Base-by-base conservation (phyloP, 2,329 filamentous ascomycete species). In the Sarocladiaceae sp. region DNA sequence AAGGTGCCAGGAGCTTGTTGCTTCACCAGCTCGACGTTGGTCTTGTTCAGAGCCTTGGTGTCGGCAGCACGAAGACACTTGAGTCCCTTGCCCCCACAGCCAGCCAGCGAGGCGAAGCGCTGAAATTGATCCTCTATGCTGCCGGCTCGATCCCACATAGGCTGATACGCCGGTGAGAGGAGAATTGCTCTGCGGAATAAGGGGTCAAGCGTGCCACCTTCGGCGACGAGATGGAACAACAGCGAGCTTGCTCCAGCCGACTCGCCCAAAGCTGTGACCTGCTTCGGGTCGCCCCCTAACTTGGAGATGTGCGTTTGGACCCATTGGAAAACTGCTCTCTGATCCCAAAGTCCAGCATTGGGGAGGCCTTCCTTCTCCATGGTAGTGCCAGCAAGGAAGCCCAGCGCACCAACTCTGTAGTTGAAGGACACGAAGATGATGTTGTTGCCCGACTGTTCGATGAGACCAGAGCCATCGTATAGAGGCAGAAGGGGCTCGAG, bases 181-280 rank as follows among this genome's bases (percentile, higher is more conserved):
- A 68, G 49, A 23, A 71, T 63, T 40, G 62, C 66, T 10, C 52
- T 50, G 10, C 37, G 22, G 40, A 46, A 46, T 25, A 46, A 7
- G 17, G 40, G 40, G 18, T 46, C 40, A 7, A 46, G 40, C 3
- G 39, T 36, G 18, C 46, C 46, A 5, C 46, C 46, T 13, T 33
- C 17, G 7, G 48, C 33, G 6, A 35, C 48, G 31, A 50, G 31
- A 25, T 44, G 37, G 28, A 53, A 28, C 20, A 53, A 29, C 51
- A 73, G 65, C 3, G 66, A 70, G 4, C 65, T 68, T 8, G 68
- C 74, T 12, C 75, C 75, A 2, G 73, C 72, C 3, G 69, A 75
- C 55, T 75, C 69, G 12, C 75, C 76, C 62, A 71, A 71, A 12
- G 73, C 66, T 1, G 72, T 75, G 15, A 78, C 73, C 2, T 66